Base-by-base conservation (phyloP, 345 rosid genomes). In the Citrus glauca region DNA sequence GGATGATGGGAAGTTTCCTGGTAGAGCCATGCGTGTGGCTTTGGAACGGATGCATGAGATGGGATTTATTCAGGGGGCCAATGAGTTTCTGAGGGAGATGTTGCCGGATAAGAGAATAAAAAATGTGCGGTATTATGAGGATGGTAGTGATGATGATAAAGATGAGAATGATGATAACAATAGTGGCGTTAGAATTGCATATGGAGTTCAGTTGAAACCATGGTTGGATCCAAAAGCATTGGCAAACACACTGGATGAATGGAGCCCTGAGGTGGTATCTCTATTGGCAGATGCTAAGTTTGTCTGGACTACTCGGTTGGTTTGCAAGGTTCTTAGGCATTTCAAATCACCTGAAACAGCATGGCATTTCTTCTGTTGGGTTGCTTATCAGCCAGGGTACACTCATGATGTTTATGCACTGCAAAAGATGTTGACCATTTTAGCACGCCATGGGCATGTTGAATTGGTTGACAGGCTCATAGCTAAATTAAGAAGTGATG, bases 331-430 rank as follows among this genome's bases (percentile, higher is more conserved):
- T 87, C 90, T 92, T 48, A 86, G 98, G 84, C 89, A 86, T 80
- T 85, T 95, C 75, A 91, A 66, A 40, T 91, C 93, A 17, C 84
- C 90, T 14, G 90, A 90, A 76, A 84, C 89, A 70, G 98, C 98
- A 17, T 93, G 99, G 99, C 83, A 79, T 70, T 92, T 93, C 89
- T 95, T 95, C 86, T 88, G 93, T 78, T 95, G 98, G 99, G 96
- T 95, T 71, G 92, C 93, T 57, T 82, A 62, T 87, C 99, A 92
- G 82, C 95, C 97, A 0, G 95, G 92, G 74, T 93, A 89, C 82
- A 84, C 91, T 65, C 99, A 93, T 20, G 93, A 95, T 71, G 82
- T 89, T 60, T 92, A 91, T 80, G 87, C 97, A 1, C 88, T 91
- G 2, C 89, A 91, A 85, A 87, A 96, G 83, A 89, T 91, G 97